phyloP scores from a whole-genome alignment of 2,329 filamentous ascomycete species.

The Ceratocystis papillata region DNA sequence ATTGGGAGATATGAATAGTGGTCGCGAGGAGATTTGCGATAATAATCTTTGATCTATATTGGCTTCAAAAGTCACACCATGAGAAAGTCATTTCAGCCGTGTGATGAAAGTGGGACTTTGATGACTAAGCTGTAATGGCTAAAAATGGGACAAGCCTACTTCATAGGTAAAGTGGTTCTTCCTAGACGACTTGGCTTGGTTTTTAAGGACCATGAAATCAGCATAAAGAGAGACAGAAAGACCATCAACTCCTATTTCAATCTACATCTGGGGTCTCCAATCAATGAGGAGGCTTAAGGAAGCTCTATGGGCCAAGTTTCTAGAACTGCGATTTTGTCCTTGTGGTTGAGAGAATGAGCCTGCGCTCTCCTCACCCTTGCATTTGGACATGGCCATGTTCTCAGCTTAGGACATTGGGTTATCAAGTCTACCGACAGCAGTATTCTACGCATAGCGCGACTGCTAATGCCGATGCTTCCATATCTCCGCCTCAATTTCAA shows the following conservation, averaged over 20 bases:
- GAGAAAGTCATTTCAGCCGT: constrained; percentile 14
- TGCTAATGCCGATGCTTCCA: background rate
- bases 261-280: background rate
- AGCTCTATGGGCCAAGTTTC: constrained; percentile 6
- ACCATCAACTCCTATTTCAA: background rate
- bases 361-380: constrained; percentile 16
- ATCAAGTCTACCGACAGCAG: constrained; percentile 3
- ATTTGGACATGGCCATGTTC: constrained; percentile 18
- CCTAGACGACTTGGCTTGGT: background rate
- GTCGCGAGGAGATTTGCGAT: constrained; percentile 10
- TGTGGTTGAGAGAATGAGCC: constrained; percentile 22
- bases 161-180: background rate
- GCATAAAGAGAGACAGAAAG: background rate
- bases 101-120: constrained; percentile 9
- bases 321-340: constrained; percentile 14
- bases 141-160: constrained; percentile 10
- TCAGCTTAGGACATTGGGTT: background rate
- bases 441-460: background rate
- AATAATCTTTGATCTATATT: background rate
- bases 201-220: background rate
- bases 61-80: constrained; percentile 20
- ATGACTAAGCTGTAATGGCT: constrained; percentile 18
- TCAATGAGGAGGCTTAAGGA: background rate
- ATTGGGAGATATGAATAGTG: constrained; percentile 11
- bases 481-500: background rate